These are phyloP conservation scores for Cornus florida DNA, from an alignment of 148 eudicot species.

Conservation along the genomic window DNA sequence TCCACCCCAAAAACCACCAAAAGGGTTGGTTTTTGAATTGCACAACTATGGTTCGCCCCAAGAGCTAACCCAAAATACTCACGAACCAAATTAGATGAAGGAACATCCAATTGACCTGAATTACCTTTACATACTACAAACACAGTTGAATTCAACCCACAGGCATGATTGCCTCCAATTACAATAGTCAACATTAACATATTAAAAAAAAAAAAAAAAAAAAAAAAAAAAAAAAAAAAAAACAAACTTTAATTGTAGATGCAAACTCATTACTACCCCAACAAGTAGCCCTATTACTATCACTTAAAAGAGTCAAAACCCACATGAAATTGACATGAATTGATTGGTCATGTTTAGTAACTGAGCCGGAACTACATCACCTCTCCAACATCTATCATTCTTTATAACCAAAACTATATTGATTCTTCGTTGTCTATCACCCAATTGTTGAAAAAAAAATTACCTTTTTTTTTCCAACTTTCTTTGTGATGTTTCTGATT, in stretches of 20 bases:
- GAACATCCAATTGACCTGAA: slow-evolving; percentile 38
- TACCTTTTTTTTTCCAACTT: no score
- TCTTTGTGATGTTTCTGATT: no score
- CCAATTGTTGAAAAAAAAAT: no score
- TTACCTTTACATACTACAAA: slow-evolving; percentile 57
- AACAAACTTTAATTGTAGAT: slow-evolving; percentile 22
- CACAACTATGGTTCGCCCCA: slow-evolving; percentile 65
- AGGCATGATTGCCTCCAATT: slow-evolving; percentile 65
- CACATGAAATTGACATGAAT: slow-evolving; percentile 62
- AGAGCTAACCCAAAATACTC: slow-evolving; percentile 46
- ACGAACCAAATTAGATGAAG: slow-evolving; percentile 20
- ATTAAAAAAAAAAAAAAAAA: background rate
- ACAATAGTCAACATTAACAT: slow-evolving; percentile 40
- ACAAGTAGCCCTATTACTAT: slow-evolving; percentile 40
- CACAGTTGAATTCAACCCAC: slow-evolving; percentile 60
- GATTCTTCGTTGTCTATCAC: no score
- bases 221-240: no score
- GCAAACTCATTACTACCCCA: slow-evolving; percentile 62
- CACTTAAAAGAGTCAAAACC: slow-evolving; percentile 29
- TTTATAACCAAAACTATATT: no score
- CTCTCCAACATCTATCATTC: slow-evolving; percentile 43
- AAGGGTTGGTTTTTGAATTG: slow-evolving; percentile 37
- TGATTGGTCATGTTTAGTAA: slow-evolving; percentile 10
- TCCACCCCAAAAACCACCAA: slow-evolving; percentile 76
- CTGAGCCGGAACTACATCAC: slow-evolving; percentile 16